Percentiles rank a stretch among this genome's conserved stretches.
Conservation (phyloP, 257 asterid species). For the Misopates orontium region DNA sequence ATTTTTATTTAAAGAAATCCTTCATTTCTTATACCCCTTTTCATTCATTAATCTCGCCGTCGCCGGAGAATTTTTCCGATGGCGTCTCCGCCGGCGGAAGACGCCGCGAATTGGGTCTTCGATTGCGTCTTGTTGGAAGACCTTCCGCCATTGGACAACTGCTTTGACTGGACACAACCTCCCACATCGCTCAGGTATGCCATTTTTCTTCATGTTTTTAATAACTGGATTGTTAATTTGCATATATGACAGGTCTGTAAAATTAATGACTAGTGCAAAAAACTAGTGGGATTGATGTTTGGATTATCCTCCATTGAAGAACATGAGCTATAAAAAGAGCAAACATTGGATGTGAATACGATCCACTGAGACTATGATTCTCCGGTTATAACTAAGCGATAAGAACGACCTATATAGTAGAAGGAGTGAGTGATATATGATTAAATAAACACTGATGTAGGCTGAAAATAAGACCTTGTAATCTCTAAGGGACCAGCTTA, state of each 20-base stretch:
- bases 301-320: background rate
- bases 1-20: no score
- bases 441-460: background rate
- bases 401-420: background rate
- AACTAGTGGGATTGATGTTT: background rate
- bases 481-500: no score
- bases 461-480: background rate
- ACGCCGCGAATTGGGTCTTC: conserved; percentile 44
- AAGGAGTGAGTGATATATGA: background rate
- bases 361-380: background rate
- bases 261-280: background rate
- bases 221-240: background rate
- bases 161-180: conserved; percentile 37
- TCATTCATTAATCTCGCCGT: no score
- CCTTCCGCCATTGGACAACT: conserved; percentile 38
- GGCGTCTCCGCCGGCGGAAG: conserved; percentile 40
- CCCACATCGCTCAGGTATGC: conserved; percentile 39
- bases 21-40: no score
- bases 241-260: background rate
- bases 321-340: no score
- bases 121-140: conserved; percentile 48
- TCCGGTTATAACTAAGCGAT: background rate
- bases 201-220: no score
- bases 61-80: no score
- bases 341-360: background rate